Base-by-base conservation (phyloP, 108 stramenopile species). In the Epithemia pelagica region DNA sequence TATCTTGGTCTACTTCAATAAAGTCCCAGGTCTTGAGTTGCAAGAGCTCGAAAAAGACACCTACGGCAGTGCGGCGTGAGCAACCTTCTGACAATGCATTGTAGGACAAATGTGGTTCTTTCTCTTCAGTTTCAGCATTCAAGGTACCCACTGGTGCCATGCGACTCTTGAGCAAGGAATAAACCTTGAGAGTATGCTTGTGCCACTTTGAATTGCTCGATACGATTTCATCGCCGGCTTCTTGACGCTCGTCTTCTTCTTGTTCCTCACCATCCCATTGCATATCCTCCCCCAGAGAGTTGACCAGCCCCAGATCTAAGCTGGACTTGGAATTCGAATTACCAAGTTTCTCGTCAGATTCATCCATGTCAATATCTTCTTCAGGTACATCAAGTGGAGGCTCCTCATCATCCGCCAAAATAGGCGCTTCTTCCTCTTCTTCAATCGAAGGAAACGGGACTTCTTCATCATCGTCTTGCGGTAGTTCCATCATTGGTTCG, bases 21-120 rank as follows among this genome's bases (percentile, higher is more conserved):
- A 85, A 96, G 80, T 97, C 96, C 98, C 97, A 98, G 15, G 98
- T 98, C 79, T 99, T 97, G 69, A 98, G 87, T 61, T 82, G 81
- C 52, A 97, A 76, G 66, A 96, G 76, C 62, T 97, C 95, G 46
- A 96, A 93, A 67, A 97, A 97, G 62, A 87, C 89, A 46, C 80
- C 75, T 0, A 91, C 84, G 8, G 94, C 96, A 59, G 82, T 92
- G 54, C 87, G 86, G 52, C 92, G 86, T 52, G 81, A 80, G 32
- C 77, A 76, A 52, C 83, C 85, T 21, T 67, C 59, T 58, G 77
- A 79, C 51, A 97, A 68, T 31, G 78, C 69, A 54, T 80, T 67
- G 75, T 86, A 94, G 60, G 76, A 74, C 56, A 96, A 18, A 63
- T 33, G 20, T 68, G 76, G 59, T 81, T 78, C 10, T 70, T 78